Percentiles rank a stretch among this genome's conserved stretches.
These are phyloP conservation scores for Mycena kentingensis DNA, from an alignment of 768 basidiomycete genomes.

Conservation along the genomic window DNA sequence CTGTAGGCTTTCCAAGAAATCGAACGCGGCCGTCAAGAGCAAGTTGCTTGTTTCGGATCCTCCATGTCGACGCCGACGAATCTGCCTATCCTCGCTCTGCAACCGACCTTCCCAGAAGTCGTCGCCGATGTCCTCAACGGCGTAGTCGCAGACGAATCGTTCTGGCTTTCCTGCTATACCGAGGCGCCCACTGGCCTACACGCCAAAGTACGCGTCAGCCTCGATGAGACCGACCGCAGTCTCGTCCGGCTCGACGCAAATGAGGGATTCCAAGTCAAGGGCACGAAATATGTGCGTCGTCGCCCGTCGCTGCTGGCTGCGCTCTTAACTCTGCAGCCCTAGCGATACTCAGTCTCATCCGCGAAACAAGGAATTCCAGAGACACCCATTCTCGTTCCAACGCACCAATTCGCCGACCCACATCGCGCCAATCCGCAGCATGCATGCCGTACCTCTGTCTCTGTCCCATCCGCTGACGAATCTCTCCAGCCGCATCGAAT, in stretches of 20 bases:
- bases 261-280: conserved; percentile 48
- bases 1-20: background rate
- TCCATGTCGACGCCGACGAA: conserved; percentile 6
- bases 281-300: conserved; percentile 33
- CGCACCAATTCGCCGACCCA: conserved; percentile 51
- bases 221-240: conserved; percentile 56
- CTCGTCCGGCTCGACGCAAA: conserved; percentile 45
- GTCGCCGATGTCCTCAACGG: conserved; percentile 66
- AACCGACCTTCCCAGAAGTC: conserved; percentile 61
- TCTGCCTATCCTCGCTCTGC: conserved; percentile 58
- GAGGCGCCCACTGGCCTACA: conserved; percentile 61
- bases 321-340: background rate
- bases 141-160: conserved; percentile 55
- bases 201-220: conserved; percentile 56
- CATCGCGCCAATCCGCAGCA: conserved; percentile 44
- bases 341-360: conserved; percentile 50
- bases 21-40: background rate
- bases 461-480: background rate
- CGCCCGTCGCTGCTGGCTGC: background rate
- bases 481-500: conserved; percentile 51
- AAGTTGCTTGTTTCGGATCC: background rate
- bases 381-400: conserved; percentile 52
- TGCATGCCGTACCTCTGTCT: conserved; percentile 30
- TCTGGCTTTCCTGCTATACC: conserved; percentile 78
- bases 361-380: conserved; percentile 47